These are phyloP conservation scores for Exophiala dermatitidis DNA, from an alignment of 2,329 filamentous ascomycete species.

Conservation along the genomic window DNA sequence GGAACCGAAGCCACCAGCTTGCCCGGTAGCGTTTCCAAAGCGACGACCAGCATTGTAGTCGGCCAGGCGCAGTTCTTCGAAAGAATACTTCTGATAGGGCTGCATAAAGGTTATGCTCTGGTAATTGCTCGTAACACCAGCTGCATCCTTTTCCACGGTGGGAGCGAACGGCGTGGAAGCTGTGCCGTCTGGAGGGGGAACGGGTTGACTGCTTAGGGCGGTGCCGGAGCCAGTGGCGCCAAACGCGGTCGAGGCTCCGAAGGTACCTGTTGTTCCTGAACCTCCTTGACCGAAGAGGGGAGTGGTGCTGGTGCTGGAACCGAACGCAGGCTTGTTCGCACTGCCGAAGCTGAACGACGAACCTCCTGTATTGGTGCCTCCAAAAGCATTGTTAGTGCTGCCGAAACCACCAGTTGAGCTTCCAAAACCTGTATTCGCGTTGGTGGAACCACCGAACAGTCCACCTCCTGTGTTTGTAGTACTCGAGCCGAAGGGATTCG, in stretches of 20 bases:
- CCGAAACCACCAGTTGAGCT: constrained; percentile 21
- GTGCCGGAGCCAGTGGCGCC: constrained; percentile 34
- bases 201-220: constrained; percentile 34
- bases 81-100: constrained; percentile 69
- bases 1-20: constrained; percentile 72
- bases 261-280: constrained; percentile 28
- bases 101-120: constrained; percentile 45
- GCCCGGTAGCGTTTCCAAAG: constrained; percentile 73
- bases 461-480: constrained; percentile 22
- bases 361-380: constrained; percentile 28
- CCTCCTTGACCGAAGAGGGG: constrained; percentile 26
- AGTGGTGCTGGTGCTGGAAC: constrained; percentile 28
- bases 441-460: constrained; percentile 22
- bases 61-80: constrained; percentile 72
- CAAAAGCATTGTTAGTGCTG: constrained; percentile 22
- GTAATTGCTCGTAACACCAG: constrained; percentile 36
- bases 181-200: constrained; percentile 41
- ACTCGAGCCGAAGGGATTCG: constrained; percentile 23
- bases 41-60: constrained; percentile 85
- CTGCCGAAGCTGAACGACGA: constrained; percentile 41
- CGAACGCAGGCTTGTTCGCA: constrained; percentile 42
- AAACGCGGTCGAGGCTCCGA: constrained; percentile 36
- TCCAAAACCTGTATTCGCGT: constrained; percentile 19
- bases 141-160: constrained; percentile 41
- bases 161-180: constrained; percentile 41